Percentiles rank a stretch among this genome's conserved stretches.
Conservation (phyloP, 116 monocot species). For the Zostera marina region DNA sequence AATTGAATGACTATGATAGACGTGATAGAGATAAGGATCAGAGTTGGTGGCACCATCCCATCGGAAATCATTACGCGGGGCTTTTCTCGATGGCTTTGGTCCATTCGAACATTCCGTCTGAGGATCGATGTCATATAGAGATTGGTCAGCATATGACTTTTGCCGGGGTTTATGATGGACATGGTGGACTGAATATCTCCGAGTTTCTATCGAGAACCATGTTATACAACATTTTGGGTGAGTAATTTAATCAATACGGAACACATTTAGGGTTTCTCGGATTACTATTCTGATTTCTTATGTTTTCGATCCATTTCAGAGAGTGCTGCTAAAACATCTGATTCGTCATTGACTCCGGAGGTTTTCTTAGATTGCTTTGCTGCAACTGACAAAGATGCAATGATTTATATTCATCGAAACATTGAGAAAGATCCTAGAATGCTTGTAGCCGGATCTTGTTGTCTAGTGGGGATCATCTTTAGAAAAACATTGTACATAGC, state of each 20-base stretch:
- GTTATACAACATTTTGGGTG: conserved; percentile 33
- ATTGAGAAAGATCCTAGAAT: conserved; percentile 40
- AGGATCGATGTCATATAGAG: conserved; percentile 64
- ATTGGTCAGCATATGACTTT: conserved; percentile 30
- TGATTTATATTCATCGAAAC: conserved; percentile 38
- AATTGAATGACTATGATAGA: conserved; percentile 47
- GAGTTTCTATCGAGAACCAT: conserved; percentile 45
- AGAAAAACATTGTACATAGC: conserved; percentile 39
- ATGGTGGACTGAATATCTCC: conserved; percentile 62
- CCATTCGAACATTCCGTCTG: conserved; percentile 34
- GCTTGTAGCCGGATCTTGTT: conserved; percentile 63
- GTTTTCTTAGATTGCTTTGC: conserved; percentile 50
- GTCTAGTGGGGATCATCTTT: conserved; percentile 64
- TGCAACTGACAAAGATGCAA: conserved; percentile 65
- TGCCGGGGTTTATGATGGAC: conserved; percentile 75
- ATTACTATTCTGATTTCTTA: no score
- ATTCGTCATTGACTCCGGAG: conserved; percentile 24
- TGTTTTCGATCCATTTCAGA: conserved; percentile 3
- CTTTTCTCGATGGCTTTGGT: conserved; percentile 44
- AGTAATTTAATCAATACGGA: no score
- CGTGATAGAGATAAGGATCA: conserved; percentile 36
- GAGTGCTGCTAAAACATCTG: conserved; percentile 1
- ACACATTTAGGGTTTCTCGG: no score
- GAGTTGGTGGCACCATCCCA: conserved; percentile 37
- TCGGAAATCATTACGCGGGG: conserved; percentile 27